Evolutionary conservation across 371 early-diverging fungal species (phyloP), one percentile per base, ranked within the genome.

Genomic region (Choanephora cucurbitarum): DNA sequence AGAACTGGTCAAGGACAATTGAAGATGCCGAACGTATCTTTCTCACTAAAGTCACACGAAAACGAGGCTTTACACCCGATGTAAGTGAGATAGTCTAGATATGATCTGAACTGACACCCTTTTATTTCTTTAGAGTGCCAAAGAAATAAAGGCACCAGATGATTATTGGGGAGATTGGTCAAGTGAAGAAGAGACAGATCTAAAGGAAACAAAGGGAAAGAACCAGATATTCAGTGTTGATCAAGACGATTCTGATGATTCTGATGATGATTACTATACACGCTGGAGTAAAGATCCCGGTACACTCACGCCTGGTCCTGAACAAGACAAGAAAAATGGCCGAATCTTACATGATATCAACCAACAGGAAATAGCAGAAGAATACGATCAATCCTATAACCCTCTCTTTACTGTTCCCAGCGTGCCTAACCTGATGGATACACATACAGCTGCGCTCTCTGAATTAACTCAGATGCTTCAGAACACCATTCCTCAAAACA

Each of bases 1-100:
- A 46, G 23, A 66, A 56, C 19, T 79, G 80, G 80, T 65, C 87
- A 80, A 33, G 92, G 89, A 18, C 88, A 83, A 31, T 78, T 89
- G 18, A 81, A 80, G 48, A 89, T 91, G 90, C 80, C 1, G 80
- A 79, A 33, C 55, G 76, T 21, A 55, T 63, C 19, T 79, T 62
- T 58, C 44, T 74, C 10, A 58, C 49, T 14, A 66, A 66, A 31
- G 66, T 77, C 7, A 65, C 77, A 48, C 41, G 57, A 17, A 61
- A 60, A 53, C 23, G 24, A 23, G 41, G 51, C 8, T 55, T 53
- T 24, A 52, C 66, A 44, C 54, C 58, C 21, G 66, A 63, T 53
- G 70, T 66, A 59, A 47, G 50, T 21, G n/a, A n/a, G n/a, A n/a
- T n/a, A n/a, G n/a, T n/a, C n/a, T n/a, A n/a, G n/a, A n/a, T n/a